Conservation (phyloP, 805 yeast genomes). For the Zygosaccharomyces bisporus region DNA sequence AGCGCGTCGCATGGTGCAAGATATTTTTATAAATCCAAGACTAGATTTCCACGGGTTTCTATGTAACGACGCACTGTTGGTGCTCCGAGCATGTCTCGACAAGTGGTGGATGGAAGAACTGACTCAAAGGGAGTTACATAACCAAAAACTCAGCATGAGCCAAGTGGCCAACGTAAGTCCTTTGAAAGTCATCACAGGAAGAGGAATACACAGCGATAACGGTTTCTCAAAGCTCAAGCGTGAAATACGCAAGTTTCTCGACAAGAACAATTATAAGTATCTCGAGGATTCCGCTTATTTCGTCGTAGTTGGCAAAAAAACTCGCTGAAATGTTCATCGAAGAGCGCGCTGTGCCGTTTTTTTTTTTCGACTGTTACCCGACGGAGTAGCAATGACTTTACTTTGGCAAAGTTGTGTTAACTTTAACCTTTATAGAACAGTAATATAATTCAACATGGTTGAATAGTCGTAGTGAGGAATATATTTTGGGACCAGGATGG, state of each 20-base stretch:
- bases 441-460: not conserved
- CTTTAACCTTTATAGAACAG: not conserved
- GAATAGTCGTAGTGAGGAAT: not conserved
- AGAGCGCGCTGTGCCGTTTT: not conserved
- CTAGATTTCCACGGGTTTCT: conserved; percentile 58
- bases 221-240: conserved; percentile 50
- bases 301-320: conserved; percentile 42
- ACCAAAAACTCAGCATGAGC: conserved; percentile 33
- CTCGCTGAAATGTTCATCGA: not conserved
- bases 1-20: conserved; percentile 16
- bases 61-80: conserved; percentile 45
- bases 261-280: conserved; percentile 39
- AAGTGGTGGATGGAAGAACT: conserved; percentile 66
- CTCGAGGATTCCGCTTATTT: conserved; percentile 47
- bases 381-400: not conserved
- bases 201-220: conserved; percentile 64
- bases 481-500: conserved; percentile 30
- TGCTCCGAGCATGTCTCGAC: conserved; percentile 37
- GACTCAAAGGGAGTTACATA: conserved; percentile 40
- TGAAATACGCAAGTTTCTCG: conserved; percentile 42
- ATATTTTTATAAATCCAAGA: conserved; percentile 19
- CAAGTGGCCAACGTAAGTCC: conserved; percentile 43
- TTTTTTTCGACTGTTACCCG: conserved; percentile 4
- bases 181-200: conserved; percentile 55
- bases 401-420: not conserved